Conservation (phyloP, 2,329 filamentous ascomycete species). For the Colletotrichum trifolii region DNA sequence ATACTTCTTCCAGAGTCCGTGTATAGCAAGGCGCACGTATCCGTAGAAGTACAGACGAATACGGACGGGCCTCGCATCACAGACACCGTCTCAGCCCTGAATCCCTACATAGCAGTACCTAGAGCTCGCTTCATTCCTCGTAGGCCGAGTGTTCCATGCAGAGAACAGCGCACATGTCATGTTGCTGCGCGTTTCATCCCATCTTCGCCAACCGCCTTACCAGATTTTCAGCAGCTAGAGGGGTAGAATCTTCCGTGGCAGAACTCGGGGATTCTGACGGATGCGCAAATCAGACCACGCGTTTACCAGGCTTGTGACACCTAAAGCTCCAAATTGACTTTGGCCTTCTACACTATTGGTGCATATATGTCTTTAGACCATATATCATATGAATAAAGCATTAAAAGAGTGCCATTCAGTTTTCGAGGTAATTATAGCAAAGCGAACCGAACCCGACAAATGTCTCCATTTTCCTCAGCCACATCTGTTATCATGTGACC, state of each 20-base stretch:
- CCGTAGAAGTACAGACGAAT: constrained; percentile 25
- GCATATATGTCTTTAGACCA: no score
- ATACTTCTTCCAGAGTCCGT: not conserved
- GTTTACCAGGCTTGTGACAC: constrained; percentile 16
- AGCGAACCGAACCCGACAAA: constrained; percentile 6
- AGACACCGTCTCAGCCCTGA: constrained; percentile 8
- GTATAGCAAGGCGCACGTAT: not conserved
- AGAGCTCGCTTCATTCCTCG: constrained; percentile 1
- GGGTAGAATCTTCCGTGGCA: not conserved
- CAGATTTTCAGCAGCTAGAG: not conserved
- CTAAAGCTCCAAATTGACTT: constrained; percentile 7
- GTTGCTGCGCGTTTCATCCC: constrained; percentile 30
- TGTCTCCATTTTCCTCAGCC: constrained; percentile 1
- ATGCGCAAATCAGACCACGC: constrained; percentile 25
- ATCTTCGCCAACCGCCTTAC: not conserved
- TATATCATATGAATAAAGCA: no score
- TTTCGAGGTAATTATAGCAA: not conserved
- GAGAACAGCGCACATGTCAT: constrained; percentile 10
- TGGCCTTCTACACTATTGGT: not conserved
- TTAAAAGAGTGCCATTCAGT: no score
- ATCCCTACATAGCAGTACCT: not conserved
- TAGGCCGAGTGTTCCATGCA: constrained; percentile 18
- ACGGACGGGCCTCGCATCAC: constrained; percentile 23
- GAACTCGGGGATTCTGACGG: not conserved
- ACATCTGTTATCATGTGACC: constrained; percentile 20